These are phyloP conservation scores for Debaryomycetaceae sp. DNA, from an alignment of 1,139 yeast genomes.

Conservation along the genomic window DNA sequence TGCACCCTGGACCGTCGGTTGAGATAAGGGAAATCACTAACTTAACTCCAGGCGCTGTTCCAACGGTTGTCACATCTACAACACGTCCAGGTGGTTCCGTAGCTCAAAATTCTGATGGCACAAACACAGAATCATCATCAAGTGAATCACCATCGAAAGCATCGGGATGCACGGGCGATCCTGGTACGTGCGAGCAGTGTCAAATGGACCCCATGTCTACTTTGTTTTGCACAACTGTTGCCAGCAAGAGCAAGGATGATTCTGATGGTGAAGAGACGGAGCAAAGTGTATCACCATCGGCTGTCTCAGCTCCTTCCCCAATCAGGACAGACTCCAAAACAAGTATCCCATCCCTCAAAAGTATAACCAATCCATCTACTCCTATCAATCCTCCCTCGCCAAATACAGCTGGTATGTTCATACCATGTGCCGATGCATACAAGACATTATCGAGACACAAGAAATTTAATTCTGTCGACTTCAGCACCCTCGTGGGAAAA, in stretches of 20 bases:
- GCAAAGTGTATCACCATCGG: constrained; percentile 5
- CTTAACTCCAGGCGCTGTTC: constrained; percentile 41
- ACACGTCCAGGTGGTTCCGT: constrained; percentile 15
- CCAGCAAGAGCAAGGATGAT: constrained; percentile 44
- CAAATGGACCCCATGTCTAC: constrained; percentile 87
- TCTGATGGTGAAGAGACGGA: constrained; percentile 5
- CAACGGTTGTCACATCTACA: constrained; percentile 30
- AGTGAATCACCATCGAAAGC: constrained; percentile 11
- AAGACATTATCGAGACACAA: constrained; percentile 79
- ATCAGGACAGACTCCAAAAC: constrained; percentile 1
- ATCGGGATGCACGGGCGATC: constrained; percentile 76
- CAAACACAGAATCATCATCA: constrained; percentile 6
- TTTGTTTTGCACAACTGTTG: constrained; percentile 80
- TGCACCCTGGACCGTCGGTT: constrained; percentile 66
- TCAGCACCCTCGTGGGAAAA: constrained; percentile 69
- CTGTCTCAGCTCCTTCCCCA: constrained; percentile 7
- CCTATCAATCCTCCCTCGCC: constrained; percentile 7
- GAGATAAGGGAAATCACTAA: constrained; percentile 46
- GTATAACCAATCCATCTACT: constrained; percentile 8
- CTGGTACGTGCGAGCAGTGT: constrained; percentile 85
- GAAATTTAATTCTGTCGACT: constrained; percentile 67
- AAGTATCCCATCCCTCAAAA: constrained; percentile 4
- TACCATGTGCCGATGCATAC: constrained; percentile 87
- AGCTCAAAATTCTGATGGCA: constrained; percentile 8
- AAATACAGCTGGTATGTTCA: constrained; percentile 49